Evolutionary conservation across 768 basidiomycete genomes (phyloP), one percentile per base, ranked within the genome.

Genomic region (Leccinum disarticulatum): DNA sequence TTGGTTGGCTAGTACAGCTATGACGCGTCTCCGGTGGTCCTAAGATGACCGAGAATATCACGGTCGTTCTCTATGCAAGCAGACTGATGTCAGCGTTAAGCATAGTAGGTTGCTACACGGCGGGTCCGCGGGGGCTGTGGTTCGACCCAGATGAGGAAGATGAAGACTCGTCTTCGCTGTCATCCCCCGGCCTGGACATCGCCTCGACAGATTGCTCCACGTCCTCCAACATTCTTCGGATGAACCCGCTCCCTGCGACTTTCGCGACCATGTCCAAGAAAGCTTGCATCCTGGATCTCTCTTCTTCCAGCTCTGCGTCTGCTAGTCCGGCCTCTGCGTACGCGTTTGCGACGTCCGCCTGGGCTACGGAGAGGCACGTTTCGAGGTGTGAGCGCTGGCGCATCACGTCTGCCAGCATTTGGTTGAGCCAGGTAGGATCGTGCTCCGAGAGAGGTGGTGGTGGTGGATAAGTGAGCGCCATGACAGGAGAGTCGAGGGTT

Each of bases 171-270:
- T 36, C 30, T 43, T 10, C 59, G 25, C 41, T 48, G 8, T 30
- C 57, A 3, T 63, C 51, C 13, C 22, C 60, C 19, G 55, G 54
- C 48, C 49, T 61, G 6, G 61, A 62, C 63, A 64, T 70, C 14
- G 13, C 47, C n/a, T 60, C 52, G 43, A 69, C 36, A 35, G 61
- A 63, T 11, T 49, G 49, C 2, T 48, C 57, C 33, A 67, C 69
- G 13, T 65, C 61, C 53, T 60, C 58, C 49, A 73, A 36, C 60
- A 72, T 56, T 46, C 67, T 68, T 41, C 66, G 61, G 25, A 75
- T 68, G 49, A 73, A 70, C 7, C 68, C 70, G 1, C 10, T 35
- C 31, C 72, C 72, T 0, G 72, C 73, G n/a, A 73, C 62, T 10
- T 50, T 38, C 10, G 58, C 64, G 0, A 75, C 64, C 19, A 19